phyloP scores from a whole-genome alignment of 352 stramenopile species.

The Globisporangium carolinianum region DNA sequence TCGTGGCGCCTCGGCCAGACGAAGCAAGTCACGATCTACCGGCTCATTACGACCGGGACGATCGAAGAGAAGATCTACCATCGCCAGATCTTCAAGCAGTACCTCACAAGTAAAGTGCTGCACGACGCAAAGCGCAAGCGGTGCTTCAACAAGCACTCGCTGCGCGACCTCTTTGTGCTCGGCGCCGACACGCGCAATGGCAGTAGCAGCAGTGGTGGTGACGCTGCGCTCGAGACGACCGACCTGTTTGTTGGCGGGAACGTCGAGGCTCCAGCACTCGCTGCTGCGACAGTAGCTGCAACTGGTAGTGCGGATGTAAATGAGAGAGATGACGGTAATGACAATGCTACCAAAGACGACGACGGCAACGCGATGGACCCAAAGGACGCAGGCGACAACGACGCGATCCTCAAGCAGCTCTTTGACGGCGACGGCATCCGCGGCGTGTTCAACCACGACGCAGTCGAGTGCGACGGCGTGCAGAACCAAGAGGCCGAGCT shows the following conservation, averaged over 20 bases:
- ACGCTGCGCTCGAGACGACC: slow-evolving; percentile 83
- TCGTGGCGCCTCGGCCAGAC: slow-evolving; percentile 92
- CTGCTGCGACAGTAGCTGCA: slow-evolving; percentile 10
- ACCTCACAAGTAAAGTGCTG: slow-evolving; percentile 95
- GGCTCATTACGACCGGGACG: slow-evolving; percentile 94
- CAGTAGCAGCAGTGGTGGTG: too few species aligned
- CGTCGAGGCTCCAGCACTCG: slow-evolving; percentile 47
- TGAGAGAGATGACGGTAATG: background rate
- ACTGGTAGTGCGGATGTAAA: background rate
- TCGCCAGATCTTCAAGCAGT: slow-evolving; percentile 99
- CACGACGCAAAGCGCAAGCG: slow-evolving; percentile 95
- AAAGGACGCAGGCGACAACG: slow-evolving; percentile 46
- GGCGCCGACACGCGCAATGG: slow-evolving; percentile 27
- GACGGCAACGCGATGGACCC: background rate
- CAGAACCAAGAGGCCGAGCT: slow-evolving; percentile 87
- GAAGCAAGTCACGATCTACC: slow-evolving; percentile 83
- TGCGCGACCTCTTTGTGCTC: slow-evolving; percentile 95
- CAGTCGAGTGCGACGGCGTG: slow-evolving; percentile 83
- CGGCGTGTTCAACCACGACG: slow-evolving; percentile 94
- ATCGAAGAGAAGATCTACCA: slow-evolving; percentile 99
- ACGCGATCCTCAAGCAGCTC: slow-evolving; percentile 85
- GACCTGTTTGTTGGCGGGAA: slow-evolving; percentile 88
- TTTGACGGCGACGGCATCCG: slow-evolving; percentile 89
- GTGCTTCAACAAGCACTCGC: slow-evolving; percentile 95
- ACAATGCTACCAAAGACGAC: background rate